phyloP scores from a whole-genome alignment of 768 basidiomycete species.

The Lactarius quietus region DNA sequence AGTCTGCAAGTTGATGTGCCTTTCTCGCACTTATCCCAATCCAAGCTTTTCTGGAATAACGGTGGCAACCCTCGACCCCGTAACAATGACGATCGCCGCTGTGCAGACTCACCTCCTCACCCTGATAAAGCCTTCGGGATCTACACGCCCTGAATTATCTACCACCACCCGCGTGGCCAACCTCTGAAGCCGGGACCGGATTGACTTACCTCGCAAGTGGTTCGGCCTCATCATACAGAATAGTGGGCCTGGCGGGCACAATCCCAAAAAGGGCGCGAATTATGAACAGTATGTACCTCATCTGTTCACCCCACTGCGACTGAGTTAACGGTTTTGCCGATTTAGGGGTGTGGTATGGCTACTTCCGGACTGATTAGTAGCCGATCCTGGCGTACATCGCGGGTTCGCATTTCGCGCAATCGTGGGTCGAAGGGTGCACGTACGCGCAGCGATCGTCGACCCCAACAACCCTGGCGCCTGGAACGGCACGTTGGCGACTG shows the following conservation, averaged over 20 bases:
- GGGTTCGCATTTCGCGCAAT: no score
- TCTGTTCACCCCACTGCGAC: not conserved
- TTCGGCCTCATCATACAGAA: not conserved
- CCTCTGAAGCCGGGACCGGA: not conserved
- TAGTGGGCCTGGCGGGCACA: not conserved
- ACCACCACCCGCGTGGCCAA: not conserved
- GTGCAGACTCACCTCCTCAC: not conserved
- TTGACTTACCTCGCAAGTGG: not conserved
- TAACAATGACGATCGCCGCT: not conserved
- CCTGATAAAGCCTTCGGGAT: not conserved
- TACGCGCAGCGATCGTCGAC: slow-evolving; percentile 12
- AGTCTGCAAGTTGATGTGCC: not conserved
- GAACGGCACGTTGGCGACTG: no score
- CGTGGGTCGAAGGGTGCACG: slow-evolving; percentile 29
- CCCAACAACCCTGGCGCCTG: no score
- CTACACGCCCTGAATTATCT: not conserved
- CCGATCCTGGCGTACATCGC: no score
- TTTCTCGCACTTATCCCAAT: not conserved
- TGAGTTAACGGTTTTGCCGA: not conserved
- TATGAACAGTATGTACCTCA: not conserved
- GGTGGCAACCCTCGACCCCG: no score
- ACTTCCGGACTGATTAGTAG: no score
- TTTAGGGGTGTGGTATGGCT: no score
- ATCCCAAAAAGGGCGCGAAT: not conserved
- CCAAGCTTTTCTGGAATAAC: not conserved